A percentile compares a stretch with the other conserved stretches of the same genome.
Evolutionary conservation across 768 basidiomycete genomes (phyloP).

Genomic region (Lactarius evosmus): DNA sequence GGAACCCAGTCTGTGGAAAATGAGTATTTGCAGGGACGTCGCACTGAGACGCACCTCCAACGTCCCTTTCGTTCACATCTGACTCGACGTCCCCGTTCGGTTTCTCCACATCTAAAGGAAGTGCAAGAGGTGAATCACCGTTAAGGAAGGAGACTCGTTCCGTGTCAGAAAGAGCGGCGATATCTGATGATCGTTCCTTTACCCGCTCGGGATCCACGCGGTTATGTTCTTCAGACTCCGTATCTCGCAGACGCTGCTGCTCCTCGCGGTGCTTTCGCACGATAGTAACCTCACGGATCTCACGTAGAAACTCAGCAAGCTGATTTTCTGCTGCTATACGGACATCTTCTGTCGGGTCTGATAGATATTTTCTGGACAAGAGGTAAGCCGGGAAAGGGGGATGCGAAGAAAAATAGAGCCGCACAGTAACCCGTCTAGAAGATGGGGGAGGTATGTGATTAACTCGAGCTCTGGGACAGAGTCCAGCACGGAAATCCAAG

Average conservation of each 20-base stretch:
- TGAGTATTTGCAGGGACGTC: slow-evolving; percentile 7
- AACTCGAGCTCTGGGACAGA: slow-evolving; percentile 96
- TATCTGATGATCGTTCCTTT: slow-evolving; percentile 15
- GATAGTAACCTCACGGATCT: slow-evolving; percentile 81
- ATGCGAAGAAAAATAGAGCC: slow-evolving; percentile 31
- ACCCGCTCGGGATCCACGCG: slow-evolving; percentile 11
- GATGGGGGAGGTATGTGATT: slow-evolving; percentile 91
- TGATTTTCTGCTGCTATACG: slow-evolving; percentile 86
- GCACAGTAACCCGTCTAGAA: slow-evolving; percentile 89
- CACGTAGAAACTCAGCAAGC: slow-evolving; percentile 83
- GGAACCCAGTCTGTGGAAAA: slow-evolving; percentile 71
- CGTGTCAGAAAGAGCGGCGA: neutral
- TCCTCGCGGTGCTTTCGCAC: slow-evolving; percentile 68
- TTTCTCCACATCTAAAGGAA: slow-evolving; percentile 31
- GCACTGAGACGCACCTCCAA: slow-evolving; percentile 39
- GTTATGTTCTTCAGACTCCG: slow-evolving; percentile 11
- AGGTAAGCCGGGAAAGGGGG: slow-evolving; percentile 23
- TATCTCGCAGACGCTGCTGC: slow-evolving; percentile 27
- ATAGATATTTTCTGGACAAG: slow-evolving; percentile 77
- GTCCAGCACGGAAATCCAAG: slow-evolving; percentile 94
- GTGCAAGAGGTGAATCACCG: slow-evolving; percentile 32
- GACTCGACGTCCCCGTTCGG: slow-evolving; percentile 35
- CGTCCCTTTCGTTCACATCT: slow-evolving; percentile 55
- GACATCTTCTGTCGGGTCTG: slow-evolving; percentile 93
- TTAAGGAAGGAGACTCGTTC: slow-evolving; percentile 17